These are phyloP conservation scores for Sclerotinia spermophila DNA, from an alignment of 2,329 filamentous ascomycete species.

Conservation along the genomic window DNA sequence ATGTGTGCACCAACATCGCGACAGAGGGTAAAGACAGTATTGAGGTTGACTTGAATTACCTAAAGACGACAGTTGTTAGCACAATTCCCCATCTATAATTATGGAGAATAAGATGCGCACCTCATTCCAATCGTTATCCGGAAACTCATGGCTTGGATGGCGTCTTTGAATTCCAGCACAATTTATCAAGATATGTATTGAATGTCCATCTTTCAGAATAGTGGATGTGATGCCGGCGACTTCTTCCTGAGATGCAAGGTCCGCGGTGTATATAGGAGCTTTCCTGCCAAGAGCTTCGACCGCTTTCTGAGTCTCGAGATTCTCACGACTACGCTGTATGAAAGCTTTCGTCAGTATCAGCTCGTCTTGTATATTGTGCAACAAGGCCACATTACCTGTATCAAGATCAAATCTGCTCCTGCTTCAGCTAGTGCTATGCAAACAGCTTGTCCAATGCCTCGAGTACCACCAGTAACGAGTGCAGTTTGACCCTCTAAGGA, in stretches of 20 bases:
- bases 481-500: slow-evolving; percentile 40
- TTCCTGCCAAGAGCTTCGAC: slow-evolving; percentile 65
- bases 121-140: slow-evolving; percentile 40
- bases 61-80: slow-evolving; percentile 29
- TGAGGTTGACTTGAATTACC: slow-evolving; percentile 81
- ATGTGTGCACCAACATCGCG: slow-evolving; percentile 78
- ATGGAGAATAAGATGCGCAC: slow-evolving; percentile 61
- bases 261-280: slow-evolving; percentile 64
- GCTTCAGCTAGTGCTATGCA: slow-evolving; percentile 40
- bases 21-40: slow-evolving; percentile 72
- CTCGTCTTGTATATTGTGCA: not conserved
- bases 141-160: slow-evolving; percentile 41
- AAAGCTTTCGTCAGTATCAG: not conserved
- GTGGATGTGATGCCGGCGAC: slow-evolving; percentile 58
- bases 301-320: slow-evolving; percentile 51
- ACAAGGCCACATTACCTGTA: slow-evolving; percentile 36
- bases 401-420: slow-evolving; percentile 41
- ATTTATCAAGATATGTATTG: slow-evolving; percentile 45
- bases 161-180: slow-evolving; percentile 43
- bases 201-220: slow-evolving; percentile 50
- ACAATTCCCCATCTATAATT: slow-evolving; percentile 40
- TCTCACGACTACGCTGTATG: slow-evolving; percentile 32
- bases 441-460: slow-evolving; percentile 41
- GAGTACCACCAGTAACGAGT: slow-evolving; percentile 39
- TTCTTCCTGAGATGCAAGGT: slow-evolving; percentile 59